These are phyloP conservation scores for Chytriomyces confervae DNA, from an alignment of 192 early-diverging fungal genomes.

Conservation along the genomic window DNA sequence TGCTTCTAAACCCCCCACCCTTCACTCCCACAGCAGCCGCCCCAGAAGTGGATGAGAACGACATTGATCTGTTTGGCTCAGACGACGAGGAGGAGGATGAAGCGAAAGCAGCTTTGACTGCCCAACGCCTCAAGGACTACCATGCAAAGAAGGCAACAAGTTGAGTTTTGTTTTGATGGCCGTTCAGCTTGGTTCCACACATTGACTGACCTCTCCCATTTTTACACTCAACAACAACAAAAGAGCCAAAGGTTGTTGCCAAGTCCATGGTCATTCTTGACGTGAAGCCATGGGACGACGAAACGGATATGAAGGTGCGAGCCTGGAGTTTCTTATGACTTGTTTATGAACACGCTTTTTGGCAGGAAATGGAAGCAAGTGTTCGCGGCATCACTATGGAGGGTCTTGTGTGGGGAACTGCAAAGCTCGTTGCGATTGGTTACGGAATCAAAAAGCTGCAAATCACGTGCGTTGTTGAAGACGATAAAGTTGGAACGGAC, in stretches of 20 bases:
- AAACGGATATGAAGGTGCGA: constrained; percentile 77
- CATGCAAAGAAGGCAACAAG: constrained; percentile 85
- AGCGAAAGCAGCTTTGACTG: constrained; percentile 87
- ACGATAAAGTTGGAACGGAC: constrained; percentile 87
- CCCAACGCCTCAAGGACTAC: constrained; percentile 90
- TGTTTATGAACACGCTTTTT: constrained; percentile 64
- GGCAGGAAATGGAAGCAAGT: constrained; percentile 58
- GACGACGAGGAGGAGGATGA: constrained; percentile 93
- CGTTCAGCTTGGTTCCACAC: constrained; percentile 7
- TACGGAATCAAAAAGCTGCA: constrained; percentile 97
- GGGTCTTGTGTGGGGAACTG: constrained; percentile 88
- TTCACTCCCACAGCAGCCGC: background rate
- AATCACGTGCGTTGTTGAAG: constrained; percentile 90
- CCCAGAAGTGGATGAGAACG: constrained; percentile 19
- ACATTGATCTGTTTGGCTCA: constrained; percentile 62
- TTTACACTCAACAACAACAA: constrained; percentile 27
- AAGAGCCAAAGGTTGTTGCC: constrained; percentile 79
- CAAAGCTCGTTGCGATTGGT: constrained; percentile 81
- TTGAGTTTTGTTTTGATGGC: too few relatives aligned
- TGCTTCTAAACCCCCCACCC: too few relatives aligned
- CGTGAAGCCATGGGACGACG: constrained; percentile 99
- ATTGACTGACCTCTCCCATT: constrained; percentile 1
- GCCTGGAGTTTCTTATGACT: too few relatives aligned
- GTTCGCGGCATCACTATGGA: constrained; percentile 83
- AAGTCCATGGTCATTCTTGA: constrained; percentile 93